Conservation (phyloP, 2,329 filamentous ascomycete genomes). For the Colletotrichum chlorophyti region DNA sequence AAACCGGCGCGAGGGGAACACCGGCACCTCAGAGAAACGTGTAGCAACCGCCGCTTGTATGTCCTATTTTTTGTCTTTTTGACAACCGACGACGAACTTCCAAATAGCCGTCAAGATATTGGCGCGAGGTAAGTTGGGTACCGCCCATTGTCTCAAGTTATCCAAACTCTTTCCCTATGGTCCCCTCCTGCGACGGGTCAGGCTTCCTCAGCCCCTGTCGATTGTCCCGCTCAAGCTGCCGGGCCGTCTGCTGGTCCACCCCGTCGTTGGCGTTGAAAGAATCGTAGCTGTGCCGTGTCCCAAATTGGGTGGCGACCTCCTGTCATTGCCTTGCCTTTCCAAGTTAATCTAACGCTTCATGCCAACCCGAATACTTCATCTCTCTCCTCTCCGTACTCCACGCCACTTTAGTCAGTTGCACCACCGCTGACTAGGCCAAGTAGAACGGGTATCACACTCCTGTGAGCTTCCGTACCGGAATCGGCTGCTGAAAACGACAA, state of each 20-base stretch:
- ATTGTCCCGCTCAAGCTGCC: conserved; percentile 28
- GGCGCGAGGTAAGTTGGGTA: conserved; percentile 3
- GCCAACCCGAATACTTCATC: conserved; percentile 34
- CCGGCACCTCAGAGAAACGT: too few species aligned
- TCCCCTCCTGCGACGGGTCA: conserved; percentile 29
- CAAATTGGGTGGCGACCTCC: conserved; percentile 43
- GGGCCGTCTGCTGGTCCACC: conserved; percentile 40
- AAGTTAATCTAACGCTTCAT: conserved; percentile 46
- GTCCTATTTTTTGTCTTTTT: too few species aligned
- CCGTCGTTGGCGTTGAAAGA: conserved; percentile 43
- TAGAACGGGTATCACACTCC: conserved; percentile 26
- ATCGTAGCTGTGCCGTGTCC: conserved; percentile 44
- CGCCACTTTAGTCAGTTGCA: conserved; percentile 47
- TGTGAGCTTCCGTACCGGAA: neutral
- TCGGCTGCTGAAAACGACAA: neutral
- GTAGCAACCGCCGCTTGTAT: too few species aligned
- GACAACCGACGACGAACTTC: too few species aligned
- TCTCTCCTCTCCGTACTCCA: conserved; percentile 44
- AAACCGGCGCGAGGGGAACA: too few species aligned
- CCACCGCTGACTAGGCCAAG: conserved; percentile 42
- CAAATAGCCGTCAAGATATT: too few species aligned
- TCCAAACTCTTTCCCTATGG: neutral
- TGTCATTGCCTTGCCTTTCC: conserved; percentile 44
- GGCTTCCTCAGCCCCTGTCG: conserved; percentile 40
- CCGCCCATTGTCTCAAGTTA: neutral